Percentiles rank a stretch among this genome's conserved stretches.
phyloP scores from a whole-genome alignment of 176 grass and related monocot genomes.

The Puya raimondii region DNA sequence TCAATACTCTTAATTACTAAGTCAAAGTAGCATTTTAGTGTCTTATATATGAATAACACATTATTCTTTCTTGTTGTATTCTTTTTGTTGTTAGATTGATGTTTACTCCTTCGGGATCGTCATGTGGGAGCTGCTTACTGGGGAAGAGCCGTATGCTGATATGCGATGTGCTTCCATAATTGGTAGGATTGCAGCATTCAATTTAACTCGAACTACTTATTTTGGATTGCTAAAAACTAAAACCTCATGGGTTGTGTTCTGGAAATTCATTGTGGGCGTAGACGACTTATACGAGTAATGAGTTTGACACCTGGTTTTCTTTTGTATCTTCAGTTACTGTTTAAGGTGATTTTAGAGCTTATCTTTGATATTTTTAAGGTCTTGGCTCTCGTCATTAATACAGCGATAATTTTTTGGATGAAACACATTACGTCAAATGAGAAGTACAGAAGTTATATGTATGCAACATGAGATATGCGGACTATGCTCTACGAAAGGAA shows the following conservation, averaged over 20 bases:
- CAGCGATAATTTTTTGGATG: too few relatives aligned
- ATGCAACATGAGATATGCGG: too few relatives aligned
- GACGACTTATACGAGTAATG: too few relatives aligned
- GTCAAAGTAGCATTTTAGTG: neutral
- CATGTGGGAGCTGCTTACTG: slow-evolving; percentile 97
- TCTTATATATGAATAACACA: neutral
- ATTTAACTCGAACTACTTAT: neutral
- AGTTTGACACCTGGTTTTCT: too few relatives aligned
- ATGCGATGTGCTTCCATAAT: slow-evolving; percentile 81
- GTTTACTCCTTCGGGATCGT: slow-evolving; percentile 97
- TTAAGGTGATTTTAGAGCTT: neutral
- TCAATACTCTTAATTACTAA: neutral
- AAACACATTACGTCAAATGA: too few relatives aligned
- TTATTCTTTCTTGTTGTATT: slow-evolving; percentile 1
- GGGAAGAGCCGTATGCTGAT: slow-evolving; percentile 86
- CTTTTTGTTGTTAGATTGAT: slow-evolving; percentile 45
- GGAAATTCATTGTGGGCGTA: neutral
- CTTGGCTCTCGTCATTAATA: neutral
- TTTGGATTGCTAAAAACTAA: neutral
- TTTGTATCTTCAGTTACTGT: neutral
- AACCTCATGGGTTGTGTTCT: neutral
- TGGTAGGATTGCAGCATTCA: slow-evolving; percentile 34
- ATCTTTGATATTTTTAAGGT: neutral
- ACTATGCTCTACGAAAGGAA: too few relatives aligned
- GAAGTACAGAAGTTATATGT: too few relatives aligned